Base-by-base conservation (phyloP, 345 rosid species). In the Litchi chinensis region DNA sequence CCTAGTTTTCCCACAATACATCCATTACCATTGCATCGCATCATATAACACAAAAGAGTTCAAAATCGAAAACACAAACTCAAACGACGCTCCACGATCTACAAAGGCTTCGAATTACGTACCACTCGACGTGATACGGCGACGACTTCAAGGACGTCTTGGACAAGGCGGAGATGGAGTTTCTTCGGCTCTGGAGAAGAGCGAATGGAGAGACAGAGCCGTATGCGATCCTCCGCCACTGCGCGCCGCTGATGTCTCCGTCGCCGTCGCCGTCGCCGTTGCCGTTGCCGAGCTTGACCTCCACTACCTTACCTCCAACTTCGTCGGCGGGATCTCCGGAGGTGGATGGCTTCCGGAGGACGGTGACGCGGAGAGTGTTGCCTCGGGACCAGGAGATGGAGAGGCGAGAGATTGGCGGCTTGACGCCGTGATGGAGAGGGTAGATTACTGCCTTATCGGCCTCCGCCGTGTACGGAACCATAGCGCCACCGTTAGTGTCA, bases 191-290 rank as follows among this genome's bases (percentile, higher is more conserved):
- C 82, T 96, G 97, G 19, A 96, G 89, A 74, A 90, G 93, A 65
- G 99, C 97, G 43, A 89, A 96, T 4, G 98, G 97, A n/a, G 97
- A 82, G 5, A 93, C 93, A 8, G 98, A 94, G 32, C 95, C 98
- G 57, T 91, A 94, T 1, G 90, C 91, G 63, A 95, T 94, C 77
- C 89, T 88, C 73, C 99, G 90, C 95, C 96, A 80, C 82, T 90
- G 86, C 28, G 86, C 88, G 64, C 90, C 92, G 65, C 86, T 86
- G 76, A 92, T 81, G 83, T 90, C 97, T 43, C 89, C 85, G 56
- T 90, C 97, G 37, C 88, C 84, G 46, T 89, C 98, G 54, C 87
- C 85, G 56, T 90, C 97, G 37, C 88, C 84, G 46, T 89, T 97
- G 54, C 87, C 90, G 15, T 80, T 84, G 65, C 88, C 86, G 56